phyloP scores from a whole-genome alignment of 768 basidiomycete genomes.

The Sporobolomyces phaffii region DNA sequence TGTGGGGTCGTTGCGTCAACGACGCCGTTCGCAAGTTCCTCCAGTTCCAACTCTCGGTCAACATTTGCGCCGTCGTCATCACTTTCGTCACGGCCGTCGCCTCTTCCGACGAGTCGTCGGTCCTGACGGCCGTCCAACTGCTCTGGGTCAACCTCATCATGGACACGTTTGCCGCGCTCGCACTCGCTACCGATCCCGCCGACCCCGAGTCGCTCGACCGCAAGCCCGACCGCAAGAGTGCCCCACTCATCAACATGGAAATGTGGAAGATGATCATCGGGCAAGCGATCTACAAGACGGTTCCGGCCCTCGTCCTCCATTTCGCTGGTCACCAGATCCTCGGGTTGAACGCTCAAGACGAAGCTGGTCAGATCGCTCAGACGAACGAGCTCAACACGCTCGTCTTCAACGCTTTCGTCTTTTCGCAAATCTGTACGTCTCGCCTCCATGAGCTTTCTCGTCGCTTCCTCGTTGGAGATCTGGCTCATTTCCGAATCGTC shows the following conservation, averaged over 20 bases:
- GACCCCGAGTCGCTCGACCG: conserved; percentile 70
- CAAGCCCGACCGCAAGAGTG: conserved; percentile 80
- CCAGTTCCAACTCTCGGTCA: conserved; percentile 58
- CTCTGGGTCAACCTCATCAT: conserved; percentile 95
- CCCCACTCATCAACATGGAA: conserved; percentile 80
- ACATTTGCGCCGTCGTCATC: conserved; percentile 89
- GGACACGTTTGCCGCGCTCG: conserved; percentile 76
- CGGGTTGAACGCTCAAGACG: conserved; percentile 44
- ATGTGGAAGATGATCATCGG: conserved; percentile 92
- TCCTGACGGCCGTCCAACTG: conserved; percentile 90
- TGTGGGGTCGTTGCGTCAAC: conserved; percentile 99
- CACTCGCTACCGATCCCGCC: conserved; percentile 93
- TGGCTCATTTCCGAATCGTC: neutral
- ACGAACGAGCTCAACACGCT: conserved; percentile 54
- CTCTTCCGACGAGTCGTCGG: conserved; percentile 67
- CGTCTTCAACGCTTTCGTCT: conserved; percentile 97
- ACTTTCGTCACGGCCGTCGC: conserved; percentile 86
- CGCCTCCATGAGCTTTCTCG: too few species aligned
- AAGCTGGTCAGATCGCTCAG: conserved; percentile 41
- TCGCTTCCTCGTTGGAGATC: too few species aligned
- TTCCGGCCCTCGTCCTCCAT: conserved; percentile 78
- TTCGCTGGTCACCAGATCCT: conserved; percentile 73
- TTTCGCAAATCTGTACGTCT: conserved; percentile 71
- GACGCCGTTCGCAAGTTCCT: conserved; percentile 96
- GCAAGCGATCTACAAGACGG: conserved; percentile 81